These are phyloP conservation scores for Gossypium arboreum DNA, from an alignment of 345 rosid genomes.

Conservation along the genomic window DNA sequence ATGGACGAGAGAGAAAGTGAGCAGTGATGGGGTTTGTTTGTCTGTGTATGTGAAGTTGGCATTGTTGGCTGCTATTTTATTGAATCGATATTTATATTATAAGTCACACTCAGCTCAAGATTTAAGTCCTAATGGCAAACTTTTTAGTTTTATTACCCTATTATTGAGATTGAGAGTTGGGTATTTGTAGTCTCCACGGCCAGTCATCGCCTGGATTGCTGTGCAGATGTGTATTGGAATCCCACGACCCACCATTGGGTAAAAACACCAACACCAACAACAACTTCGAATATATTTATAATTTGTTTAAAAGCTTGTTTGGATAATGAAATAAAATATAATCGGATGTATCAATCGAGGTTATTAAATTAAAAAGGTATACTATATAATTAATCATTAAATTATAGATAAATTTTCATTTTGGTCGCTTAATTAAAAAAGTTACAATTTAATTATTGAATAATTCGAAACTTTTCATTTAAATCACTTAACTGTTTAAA, in stretches of 20 bases:
- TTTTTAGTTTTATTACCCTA: slow-evolving; percentile 47
- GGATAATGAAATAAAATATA: no score
- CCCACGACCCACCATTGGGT: neutral
- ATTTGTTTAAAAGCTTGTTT: neutral
- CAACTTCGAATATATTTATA: neutral
- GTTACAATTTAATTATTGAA: no score
- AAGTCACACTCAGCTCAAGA: slow-evolving; percentile 29
- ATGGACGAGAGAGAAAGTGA: slow-evolving; percentile 24
- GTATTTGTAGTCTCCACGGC: neutral
- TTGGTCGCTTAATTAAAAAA: no score
- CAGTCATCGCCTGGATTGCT: slow-evolving; percentile 12
- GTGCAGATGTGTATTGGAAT: slow-evolving; percentile 8
- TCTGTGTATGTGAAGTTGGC: slow-evolving; percentile 35
- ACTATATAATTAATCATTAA: rapidly evolving
- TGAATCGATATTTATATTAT: neutral
- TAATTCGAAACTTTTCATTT: no score
- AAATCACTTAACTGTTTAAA: no score
- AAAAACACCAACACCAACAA: no score
- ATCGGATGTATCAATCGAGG: no score
- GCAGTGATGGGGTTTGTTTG: slow-evolving; percentile 39
- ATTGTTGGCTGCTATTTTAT: neutral
- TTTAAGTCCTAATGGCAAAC: slow-evolving; percentile 33
- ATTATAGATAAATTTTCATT: no score
- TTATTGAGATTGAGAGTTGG: slow-evolving; percentile 31
- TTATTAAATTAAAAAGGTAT: no score